phyloP scores from a whole-genome alignment of 495 filamentous ascomycete genomes.

The Hypomontagnella submonticulosa region DNA sequence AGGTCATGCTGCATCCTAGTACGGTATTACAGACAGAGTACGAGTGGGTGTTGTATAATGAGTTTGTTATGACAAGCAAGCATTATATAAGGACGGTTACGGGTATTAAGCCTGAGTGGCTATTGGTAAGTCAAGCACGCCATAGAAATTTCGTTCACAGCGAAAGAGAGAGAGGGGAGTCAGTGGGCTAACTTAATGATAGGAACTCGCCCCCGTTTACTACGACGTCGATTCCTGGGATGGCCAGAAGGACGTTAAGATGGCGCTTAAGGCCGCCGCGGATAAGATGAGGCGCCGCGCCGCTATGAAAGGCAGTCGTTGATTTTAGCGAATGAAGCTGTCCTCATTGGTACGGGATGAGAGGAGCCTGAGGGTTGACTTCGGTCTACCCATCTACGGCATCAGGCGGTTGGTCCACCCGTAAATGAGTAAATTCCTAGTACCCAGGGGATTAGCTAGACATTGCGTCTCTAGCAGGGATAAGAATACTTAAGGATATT shows the following conservation, averaged over 20 bases:
- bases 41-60: conserved; percentile 98
- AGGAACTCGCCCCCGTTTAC: conserved; percentile 90
- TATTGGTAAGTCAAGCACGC: conserved; percentile 73
- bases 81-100: conserved; percentile 84
- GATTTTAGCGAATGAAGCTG: background rate
- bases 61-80: conserved; percentile 97
- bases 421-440: no score
- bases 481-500: no score
- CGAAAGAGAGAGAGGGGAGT: no score
- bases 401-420: no score
- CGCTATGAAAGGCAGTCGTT: conserved; percentile 65
- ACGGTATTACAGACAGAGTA: conserved; percentile 85
- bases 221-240: conserved; percentile 87
- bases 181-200: conserved; percentile 20
- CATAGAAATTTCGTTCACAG: background rate
- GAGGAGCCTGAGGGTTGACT: background rate
- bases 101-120: conserved; percentile 80
- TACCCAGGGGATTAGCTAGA: no score
- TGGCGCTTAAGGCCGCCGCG: conserved; percentile 73
- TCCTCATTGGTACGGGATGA: background rate
- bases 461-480: no score
- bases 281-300: conserved; percentile 81
- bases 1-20: conserved; percentile 90
- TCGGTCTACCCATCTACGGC: no score
- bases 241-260: conserved; percentile 83